Evolutionary conservation across 352 stramenopile genomes (phyloP).

Genomic region (Phytophthora agathidicida): DNA sequence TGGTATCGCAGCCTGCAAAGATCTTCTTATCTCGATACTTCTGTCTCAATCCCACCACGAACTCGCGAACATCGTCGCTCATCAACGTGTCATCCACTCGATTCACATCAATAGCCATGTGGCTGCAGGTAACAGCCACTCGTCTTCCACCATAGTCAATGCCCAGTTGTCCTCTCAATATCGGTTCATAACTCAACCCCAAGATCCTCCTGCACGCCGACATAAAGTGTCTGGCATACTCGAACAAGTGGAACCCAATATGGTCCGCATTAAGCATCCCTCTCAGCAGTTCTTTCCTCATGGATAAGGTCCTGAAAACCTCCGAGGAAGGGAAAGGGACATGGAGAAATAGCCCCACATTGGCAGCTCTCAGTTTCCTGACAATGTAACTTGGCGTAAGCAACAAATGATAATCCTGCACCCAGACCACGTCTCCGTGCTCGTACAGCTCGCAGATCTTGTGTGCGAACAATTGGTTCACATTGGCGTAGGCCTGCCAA

Average conservation of each 20-base stretch:
- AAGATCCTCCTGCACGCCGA: conserved; percentile 93
- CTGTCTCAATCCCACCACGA: conserved; percentile 61
- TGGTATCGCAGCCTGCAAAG: conserved; percentile 92
- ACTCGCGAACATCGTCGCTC: conserved; percentile 48
- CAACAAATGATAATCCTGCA: conserved; percentile 98
- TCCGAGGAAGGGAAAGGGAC: conserved; percentile 98
- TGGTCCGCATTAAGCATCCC: conserved; percentile 92
- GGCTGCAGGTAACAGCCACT: conserved; percentile 95
- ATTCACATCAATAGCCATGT: conserved; percentile 80
- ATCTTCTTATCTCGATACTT: conserved; percentile 82
- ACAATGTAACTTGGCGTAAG: conserved; percentile 97
- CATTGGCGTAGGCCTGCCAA: conserved; percentile 95
- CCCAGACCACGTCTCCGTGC: conserved; percentile 93
- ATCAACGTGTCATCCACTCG: conserved; percentile 63
- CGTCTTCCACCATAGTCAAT: conserved; percentile 96
- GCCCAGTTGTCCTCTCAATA: conserved; percentile 89
- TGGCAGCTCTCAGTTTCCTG: conserved; percentile 82
- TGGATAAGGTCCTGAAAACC: conserved; percentile 97
- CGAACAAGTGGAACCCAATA: conserved; percentile 94
- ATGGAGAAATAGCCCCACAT: conserved; percentile 98
- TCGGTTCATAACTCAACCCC: conserved; percentile 93
- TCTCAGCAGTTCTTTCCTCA: conserved; percentile 89
- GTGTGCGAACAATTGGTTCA: conserved; percentile 94
- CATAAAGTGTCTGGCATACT: conserved; percentile 93
- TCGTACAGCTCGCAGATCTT: conserved; percentile 82